Evolutionary conservation across 2,329 filamentous ascomycete genomes (phyloP), one percentile per base, ranked within the genome.

Genomic region (Tolypocladium sp.): DNA sequence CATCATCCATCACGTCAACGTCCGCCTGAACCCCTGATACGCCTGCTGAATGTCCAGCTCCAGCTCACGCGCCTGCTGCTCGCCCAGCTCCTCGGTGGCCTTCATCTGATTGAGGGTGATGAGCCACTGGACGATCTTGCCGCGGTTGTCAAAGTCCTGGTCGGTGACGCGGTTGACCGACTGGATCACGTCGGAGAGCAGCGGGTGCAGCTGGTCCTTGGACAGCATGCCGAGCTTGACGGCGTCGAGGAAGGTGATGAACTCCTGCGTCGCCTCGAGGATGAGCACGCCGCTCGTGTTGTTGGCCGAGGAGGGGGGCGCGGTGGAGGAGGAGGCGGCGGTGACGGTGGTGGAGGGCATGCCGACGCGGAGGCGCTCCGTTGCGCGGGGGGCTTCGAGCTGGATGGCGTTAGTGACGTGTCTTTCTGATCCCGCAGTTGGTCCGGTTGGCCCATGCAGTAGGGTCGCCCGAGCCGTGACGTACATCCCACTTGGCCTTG

Each of bases 31-130:
- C 2, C 93, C 93, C 67, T 93, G 87, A 70, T 97, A 97, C 46
- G 93, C 93, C 69, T 91, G 87, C 70, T 96, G 91, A 69, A 97
- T 96, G 71, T 97, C 93, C 72, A 96, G 85, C 65, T 94, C 89
- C 65, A 97, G 77, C 73, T 99, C 92, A 59, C 93, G 81, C 7
- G 90, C 90, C 75, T 97, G 91, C 60, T 93, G 87, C 68, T 96
- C 90, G 66, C 83, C 88, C 65, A 99, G 74, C 72, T 96, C 92
- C 68, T 97, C 92, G 1, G 91, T 92, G 10, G 92, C 94, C 70
- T 91, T 91, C 94, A 99, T 97, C 76, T 97, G 92, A 71, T 99
- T 99, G 63, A 99, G 79, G 8, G 91, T 89, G 68, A 99, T 99
- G 65, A 99, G 81, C 94, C 94, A 99, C 73, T 97, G 92, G 59